A percentile compares a stretch with the other conserved stretches of the same genome.
These are phyloP conservation scores for Aspergillus biplanus DNA, from an alignment of 495 filamentous ascomycete genomes.

Conservation along the genomic window DNA sequence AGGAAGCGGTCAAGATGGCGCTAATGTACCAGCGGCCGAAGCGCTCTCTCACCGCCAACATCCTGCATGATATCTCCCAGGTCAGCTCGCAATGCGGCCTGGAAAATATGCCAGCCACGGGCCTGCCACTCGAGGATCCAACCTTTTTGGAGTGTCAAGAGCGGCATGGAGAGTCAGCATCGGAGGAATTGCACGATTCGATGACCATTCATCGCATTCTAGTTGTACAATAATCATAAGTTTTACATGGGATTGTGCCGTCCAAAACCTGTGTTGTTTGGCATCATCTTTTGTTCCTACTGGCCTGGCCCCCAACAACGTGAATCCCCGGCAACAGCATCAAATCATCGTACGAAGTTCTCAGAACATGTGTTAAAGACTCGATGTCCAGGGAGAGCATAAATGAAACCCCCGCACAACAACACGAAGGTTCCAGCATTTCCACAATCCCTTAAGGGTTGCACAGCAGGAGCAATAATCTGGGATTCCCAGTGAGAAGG, in stretches of 20 bases:
- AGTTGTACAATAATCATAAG: conserved; percentile 14
- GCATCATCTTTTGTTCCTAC: no score
- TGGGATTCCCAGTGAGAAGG: neutral
- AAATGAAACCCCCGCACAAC: neutral
- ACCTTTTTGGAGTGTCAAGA: conserved; percentile 9
- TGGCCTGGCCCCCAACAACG: no score
- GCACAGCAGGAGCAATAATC: neutral
- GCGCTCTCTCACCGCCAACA: conserved; percentile 28
- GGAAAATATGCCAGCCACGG: conserved; percentile 24
- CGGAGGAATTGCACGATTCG: neutral
- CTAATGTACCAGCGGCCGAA: conserved; percentile 15
- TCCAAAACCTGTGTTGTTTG: neutral
- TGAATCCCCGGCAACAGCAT: neutral
- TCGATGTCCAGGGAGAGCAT: neutral
- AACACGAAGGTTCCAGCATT: neutral
- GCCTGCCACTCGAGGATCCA: conserved; percentile 4
- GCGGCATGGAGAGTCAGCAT: conserved; percentile 9
- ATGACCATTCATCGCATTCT: conserved; percentile 15
- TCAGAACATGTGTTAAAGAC: neutral
- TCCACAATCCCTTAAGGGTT: neutral
- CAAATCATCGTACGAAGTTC: no score
- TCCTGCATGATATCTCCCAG: conserved; percentile 21
- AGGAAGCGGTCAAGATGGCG: conserved; percentile 40
- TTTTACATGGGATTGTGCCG: neutral
- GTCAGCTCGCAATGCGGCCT: conserved; percentile 9